Conservation (phyloP, 2,329 filamentous ascomycete genomes). For the Seiridium cupressi region DNA sequence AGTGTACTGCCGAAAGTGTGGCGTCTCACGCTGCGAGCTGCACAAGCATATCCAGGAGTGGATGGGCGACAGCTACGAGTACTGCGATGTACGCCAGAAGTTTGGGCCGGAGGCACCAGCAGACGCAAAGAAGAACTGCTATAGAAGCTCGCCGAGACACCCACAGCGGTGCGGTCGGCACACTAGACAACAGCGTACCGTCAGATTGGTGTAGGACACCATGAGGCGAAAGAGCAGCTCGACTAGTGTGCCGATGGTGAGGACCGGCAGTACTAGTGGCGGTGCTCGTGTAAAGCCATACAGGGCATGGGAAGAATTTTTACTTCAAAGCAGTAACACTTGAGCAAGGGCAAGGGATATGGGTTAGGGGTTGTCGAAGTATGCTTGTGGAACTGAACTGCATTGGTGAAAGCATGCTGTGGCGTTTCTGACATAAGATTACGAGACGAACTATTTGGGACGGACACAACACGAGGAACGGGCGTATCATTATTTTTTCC, state of each 20-base stretch:
- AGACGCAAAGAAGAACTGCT: slow-evolving; percentile 51
- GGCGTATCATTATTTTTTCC: neutral
- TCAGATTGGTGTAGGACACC: slow-evolving; percentile 22
- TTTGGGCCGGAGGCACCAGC: slow-evolving; percentile 49
- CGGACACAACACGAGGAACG: neutral
- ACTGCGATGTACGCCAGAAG: slow-evolving; percentile 58
- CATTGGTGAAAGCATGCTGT: neutral
- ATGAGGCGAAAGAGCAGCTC: neutral
- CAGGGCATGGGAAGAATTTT: too few relatives aligned
- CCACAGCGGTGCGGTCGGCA: slow-evolving; percentile 58
- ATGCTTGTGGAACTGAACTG: neutral
- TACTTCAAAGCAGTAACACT: too few relatives aligned
- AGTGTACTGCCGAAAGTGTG: slow-evolving; percentile 62
- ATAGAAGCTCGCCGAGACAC: slow-evolving; percentile 59
- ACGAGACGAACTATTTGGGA: too few relatives aligned
- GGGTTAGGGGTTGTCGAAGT: too few relatives aligned
- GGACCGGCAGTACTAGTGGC: neutral
- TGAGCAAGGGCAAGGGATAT: too few relatives aligned
- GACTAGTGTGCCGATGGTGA: neutral
- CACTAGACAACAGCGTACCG: slow-evolving; percentile 27
- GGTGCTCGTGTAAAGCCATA: too few relatives aligned
- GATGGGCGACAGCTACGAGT: slow-evolving; percentile 56
- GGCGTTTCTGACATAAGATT: neutral
- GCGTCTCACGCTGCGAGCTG: slow-evolving; percentile 59
- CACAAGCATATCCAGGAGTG: slow-evolving; percentile 60